Evolutionary conservation across 305 asterid species (phyloP), one percentile per base, ranked within the genome.

Genomic region (Fraxinus floribunda): DNA sequence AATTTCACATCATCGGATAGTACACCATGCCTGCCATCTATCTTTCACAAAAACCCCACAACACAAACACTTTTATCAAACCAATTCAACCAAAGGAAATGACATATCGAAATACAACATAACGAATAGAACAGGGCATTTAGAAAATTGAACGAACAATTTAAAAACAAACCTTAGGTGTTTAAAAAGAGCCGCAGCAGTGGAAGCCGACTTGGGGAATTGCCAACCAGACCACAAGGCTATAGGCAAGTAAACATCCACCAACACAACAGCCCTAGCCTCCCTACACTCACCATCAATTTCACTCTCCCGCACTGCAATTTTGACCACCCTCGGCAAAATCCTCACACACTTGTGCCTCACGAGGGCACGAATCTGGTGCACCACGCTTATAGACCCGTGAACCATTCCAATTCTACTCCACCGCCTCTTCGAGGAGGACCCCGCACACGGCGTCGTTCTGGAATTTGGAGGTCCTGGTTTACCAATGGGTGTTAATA

Each of bases 201-300:
- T 81, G 62, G 92, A 55, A 7, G 87, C 84, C 39, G 91, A 91
- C 84, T 84, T 86, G 55, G 98, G 97, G 85, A 96, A 96, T 90
- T 94, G 97, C 98, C 98, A 96, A 29, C 95, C 98, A 9, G 90
- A 86, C 98, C 97, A 94, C 88, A 89, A 73, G 5, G 88, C 91
- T 7, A 83, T 78, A 35, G 98, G 98, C 87, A 96, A 89, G 91
- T 93, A 91, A 66, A 94, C 97, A 85, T 96, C 97, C 87, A 96
- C 94, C 30, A 92, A 74, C 76, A 96, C 91, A 81, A 90, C 90
- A 81, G 83, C 97, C 91, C 98, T 89, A 46, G 71, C 80, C 81
- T 90, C 92, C 79, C 82, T 35, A 62, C 77, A 83, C 3, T 35
- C 89, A 11, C 85, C 85, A 75, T 74, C 90, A 3, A 44, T 38